These are phyloP conservation scores for Zygosaccharomyces lentus DNA, from an alignment of 805 yeast genomes.

Conservation along the genomic window DNA sequence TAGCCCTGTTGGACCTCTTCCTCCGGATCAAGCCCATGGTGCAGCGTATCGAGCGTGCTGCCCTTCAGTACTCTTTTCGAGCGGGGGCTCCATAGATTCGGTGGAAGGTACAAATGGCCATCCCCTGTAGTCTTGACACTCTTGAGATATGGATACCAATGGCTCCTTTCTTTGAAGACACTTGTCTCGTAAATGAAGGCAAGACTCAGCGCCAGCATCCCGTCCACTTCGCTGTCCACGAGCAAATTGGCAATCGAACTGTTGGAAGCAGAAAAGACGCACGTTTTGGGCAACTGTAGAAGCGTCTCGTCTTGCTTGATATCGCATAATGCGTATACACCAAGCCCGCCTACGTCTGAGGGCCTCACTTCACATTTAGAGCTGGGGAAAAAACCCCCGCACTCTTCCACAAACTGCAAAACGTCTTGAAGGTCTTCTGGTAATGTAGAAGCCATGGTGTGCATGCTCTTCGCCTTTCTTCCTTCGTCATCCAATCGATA, in stretches of 20 bases:
- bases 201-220: slow-evolving; percentile 62
- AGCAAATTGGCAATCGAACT: slow-evolving; percentile 63
- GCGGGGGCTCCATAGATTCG: slow-evolving; percentile 58
- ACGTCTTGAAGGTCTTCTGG: slow-evolving; percentile 30
- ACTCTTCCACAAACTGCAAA: slow-evolving; percentile 50
- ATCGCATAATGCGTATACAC: slow-evolving; percentile 57
- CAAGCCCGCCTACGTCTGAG: slow-evolving; percentile 62
- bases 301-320: slow-evolving; percentile 40
- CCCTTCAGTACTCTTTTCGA: slow-evolving; percentile 49
- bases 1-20: slow-evolving; percentile 40
- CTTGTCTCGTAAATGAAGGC: slow-evolving; percentile 67
- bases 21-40: slow-evolving; percentile 34
- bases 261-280: slow-evolving; percentile 54
- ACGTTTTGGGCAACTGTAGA: slow-evolving; percentile 57
- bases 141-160: slow-evolving; percentile 68
- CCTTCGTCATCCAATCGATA: slow-evolving; percentile 7
- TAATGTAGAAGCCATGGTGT: slow-evolving; percentile 34
- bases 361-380: slow-evolving; percentile 41
- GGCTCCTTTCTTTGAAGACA: slow-evolving; percentile 55
- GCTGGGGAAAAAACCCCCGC: slow-evolving; percentile 52
- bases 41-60: slow-evolving; percentile 59
- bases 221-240: slow-evolving; percentile 54
- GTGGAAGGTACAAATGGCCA: slow-evolving; percentile 44
- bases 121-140: slow-evolving; percentile 42
- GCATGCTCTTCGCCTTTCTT: not conserved